Percentiles rank a stretch among this genome's conserved stretches.
Evolutionary conservation across 495 filamentous ascomycete genomes (phyloP).

Genomic region (Xylaria flabelliformis): DNA sequence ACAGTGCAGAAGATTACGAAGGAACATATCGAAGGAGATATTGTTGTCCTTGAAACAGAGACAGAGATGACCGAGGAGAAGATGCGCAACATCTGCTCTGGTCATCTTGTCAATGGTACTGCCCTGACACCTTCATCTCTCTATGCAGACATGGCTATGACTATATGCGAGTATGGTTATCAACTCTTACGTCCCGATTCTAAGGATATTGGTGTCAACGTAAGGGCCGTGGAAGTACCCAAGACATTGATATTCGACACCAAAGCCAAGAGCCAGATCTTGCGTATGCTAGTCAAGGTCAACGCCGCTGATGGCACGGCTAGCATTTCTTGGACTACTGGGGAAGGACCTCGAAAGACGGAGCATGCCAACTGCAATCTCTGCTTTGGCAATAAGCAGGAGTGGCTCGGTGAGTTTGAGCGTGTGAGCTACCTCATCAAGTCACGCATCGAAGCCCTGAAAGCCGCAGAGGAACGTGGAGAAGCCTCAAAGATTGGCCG

Average conservation of each 20-base stretch:
- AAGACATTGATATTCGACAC: constrained; percentile 72
- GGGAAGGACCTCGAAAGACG: constrained; percentile 49
- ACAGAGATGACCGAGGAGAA: constrained; percentile 69
- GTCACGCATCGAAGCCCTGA: constrained; percentile 56
- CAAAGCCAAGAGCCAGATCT: constrained; percentile 57
- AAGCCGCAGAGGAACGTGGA: constrained; percentile 56
- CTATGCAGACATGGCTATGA: constrained; percentile 81
- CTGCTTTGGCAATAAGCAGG: constrained; percentile 49
- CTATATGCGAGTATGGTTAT: constrained; percentile 71
- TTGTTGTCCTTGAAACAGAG: constrained; percentile 66
- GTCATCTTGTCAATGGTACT: constrained; percentile 75
- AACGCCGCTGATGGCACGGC: constrained; percentile 48
- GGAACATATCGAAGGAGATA: constrained; percentile 60
- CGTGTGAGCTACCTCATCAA: constrained; percentile 63
- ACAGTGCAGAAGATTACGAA: constrained; percentile 61
- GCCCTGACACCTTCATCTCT: constrained; percentile 62
- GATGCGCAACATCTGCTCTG: constrained; percentile 65
- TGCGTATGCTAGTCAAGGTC: constrained; percentile 51
- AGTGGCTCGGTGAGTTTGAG: constrained; percentile 61
- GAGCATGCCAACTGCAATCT: constrained; percentile 62
- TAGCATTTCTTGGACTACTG: constrained; percentile 48
- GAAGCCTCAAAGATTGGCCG: constrained; percentile 67
- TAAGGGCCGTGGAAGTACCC: constrained; percentile 69
- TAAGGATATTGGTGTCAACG: constrained; percentile 63
- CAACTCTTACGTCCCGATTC: constrained; percentile 61